A percentile compares a stretch with the other conserved stretches of the same genome.
These are phyloP conservation scores for Chlamydomonas eustigma DNA, from an alignment of 139 green algal genomes.

Conservation along the genomic window DNA sequence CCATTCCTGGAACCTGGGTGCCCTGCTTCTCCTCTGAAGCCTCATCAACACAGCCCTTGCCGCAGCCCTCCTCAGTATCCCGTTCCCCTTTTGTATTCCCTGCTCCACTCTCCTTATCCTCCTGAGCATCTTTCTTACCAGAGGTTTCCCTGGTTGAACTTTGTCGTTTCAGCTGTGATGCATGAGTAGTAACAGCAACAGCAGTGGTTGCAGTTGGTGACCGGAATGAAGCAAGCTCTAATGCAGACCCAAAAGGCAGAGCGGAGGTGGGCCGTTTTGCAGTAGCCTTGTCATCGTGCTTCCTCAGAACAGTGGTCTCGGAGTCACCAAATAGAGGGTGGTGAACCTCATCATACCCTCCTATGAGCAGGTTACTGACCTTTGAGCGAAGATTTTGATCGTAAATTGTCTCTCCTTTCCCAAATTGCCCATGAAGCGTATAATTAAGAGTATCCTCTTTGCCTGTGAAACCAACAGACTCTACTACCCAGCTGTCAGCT, in stretches of 20 bases:
- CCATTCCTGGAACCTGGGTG: neutral
- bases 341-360: neutral
- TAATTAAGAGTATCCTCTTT: neutral
- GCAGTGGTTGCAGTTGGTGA: neutral
- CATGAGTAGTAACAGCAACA: too few species aligned
- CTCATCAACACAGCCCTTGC: too few species aligned
- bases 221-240: neutral
- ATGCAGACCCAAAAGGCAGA: neutral
- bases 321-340: too few species aligned
- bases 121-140: neutral
- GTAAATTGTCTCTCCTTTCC: neutral
- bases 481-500: neutral
- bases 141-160: neutral
- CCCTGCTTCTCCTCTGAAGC: constrained; percentile 2
- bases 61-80: neutral
- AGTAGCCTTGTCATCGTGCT: too few species aligned
- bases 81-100: neutral
- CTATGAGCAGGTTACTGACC: neutral
- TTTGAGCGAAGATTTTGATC: neutral
- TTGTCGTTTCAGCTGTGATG: neutral
- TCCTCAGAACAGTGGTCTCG: too few species aligned
- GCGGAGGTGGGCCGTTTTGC: too few species aligned
- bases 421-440: too few species aligned
- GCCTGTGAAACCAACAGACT: neutral
- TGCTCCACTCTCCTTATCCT: neutral